Evolutionary conservation across 441 rosid species (phyloP), one percentile per base, ranked within the genome.

Genomic region (Daphne laureola): DNA sequence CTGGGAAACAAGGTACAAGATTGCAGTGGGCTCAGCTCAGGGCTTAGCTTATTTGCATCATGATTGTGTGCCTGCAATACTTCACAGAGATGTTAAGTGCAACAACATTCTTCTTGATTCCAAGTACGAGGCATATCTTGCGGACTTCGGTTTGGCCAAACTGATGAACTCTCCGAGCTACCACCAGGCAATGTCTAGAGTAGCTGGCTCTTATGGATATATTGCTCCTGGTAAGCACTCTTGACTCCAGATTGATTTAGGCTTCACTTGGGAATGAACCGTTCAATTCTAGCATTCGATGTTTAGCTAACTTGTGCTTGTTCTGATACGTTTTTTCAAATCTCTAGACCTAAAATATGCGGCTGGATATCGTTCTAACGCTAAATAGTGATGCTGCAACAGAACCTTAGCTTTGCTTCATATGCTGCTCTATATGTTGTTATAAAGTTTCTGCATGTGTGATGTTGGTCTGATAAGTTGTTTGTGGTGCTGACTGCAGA

Each of bases 181-280:
- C 55, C 90, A 79, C 38, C 82, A 78, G 8, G 86, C 87, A 1
- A 80, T 87, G 75, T 91, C 98, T 18, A 74, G 89, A 50, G 81
- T 91, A 13, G 98, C 98, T 4, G 98, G 98, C 15, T 91, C 96
- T 6, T 91, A 81, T 4, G 98, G 98, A 50, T 87, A 87, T 64
- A 87, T 87, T 51, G 96, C 98, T 38, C 98, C 98, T 79, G 98
- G 97, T 65, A 78, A 73, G 77, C 67, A 5, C 53, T 14, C 31
- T 2, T 15, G 18, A 8, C 35, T 52, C 14, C 31, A 17, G 14
- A 13, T 36, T 6, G 15, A 16, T 23, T 61, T 9, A 43, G 48
- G 13, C 43, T 42, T 6, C 0, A 5, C 15, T 54, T 42, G 2
- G 25, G 25, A 21, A 21, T 21, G 1, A 3, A 21, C 25, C 3